These are phyloP conservation scores for Penicillium psychrosexuale DNA, from an alignment of 2,329 filamentous ascomycete species.

Conservation along the genomic window DNA sequence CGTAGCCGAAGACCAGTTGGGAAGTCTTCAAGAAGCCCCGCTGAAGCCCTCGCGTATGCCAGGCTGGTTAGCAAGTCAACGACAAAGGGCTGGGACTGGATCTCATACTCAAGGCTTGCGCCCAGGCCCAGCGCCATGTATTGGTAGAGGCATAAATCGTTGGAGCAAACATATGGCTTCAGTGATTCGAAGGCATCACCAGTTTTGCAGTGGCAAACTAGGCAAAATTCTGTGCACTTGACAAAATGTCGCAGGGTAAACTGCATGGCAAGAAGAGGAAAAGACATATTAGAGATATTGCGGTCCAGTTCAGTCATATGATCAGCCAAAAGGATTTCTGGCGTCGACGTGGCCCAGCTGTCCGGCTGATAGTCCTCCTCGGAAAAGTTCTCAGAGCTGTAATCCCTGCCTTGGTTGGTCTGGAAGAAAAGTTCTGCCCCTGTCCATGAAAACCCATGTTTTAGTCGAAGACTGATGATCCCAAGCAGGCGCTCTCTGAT, in stretches of 20 bases:
- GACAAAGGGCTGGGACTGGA: conserved; percentile 72
- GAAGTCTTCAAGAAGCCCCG: conserved; percentile 48
- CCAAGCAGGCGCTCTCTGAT: conserved; percentile 63
- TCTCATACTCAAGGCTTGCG: conserved; percentile 79
- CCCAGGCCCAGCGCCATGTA: conserved; percentile 85
- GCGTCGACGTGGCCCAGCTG: conserved; percentile 26
- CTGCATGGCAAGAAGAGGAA: conserved; percentile 64
- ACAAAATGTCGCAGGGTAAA: conserved; percentile 74
- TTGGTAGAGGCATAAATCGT: conserved; percentile 76
- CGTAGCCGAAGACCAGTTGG: conserved; percentile 56
- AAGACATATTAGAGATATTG: conserved; percentile 42
- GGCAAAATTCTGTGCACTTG: conserved; percentile 80
- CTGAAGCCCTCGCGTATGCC: conserved; percentile 62
- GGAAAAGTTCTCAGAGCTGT: conserved; percentile 9
- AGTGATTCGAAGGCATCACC: conserved; percentile 56
- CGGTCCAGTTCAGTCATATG: conserved; percentile 42
- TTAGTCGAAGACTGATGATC: conserved; percentile 59
- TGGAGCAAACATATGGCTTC: conserved; percentile 68
- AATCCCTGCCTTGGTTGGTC: conserved; percentile 42
- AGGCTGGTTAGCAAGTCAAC: conserved; percentile 83
- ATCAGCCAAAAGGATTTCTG: conserved; percentile 50
- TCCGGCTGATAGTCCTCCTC: conserved; percentile 24
- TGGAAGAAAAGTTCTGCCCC: conserved; percentile 61
- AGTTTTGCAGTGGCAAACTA: conserved; percentile 74
- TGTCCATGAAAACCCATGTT: conserved; percentile 60